Base-by-base conservation (phyloP, 345 rosid species). In the Aurinia saxatilis region DNA sequence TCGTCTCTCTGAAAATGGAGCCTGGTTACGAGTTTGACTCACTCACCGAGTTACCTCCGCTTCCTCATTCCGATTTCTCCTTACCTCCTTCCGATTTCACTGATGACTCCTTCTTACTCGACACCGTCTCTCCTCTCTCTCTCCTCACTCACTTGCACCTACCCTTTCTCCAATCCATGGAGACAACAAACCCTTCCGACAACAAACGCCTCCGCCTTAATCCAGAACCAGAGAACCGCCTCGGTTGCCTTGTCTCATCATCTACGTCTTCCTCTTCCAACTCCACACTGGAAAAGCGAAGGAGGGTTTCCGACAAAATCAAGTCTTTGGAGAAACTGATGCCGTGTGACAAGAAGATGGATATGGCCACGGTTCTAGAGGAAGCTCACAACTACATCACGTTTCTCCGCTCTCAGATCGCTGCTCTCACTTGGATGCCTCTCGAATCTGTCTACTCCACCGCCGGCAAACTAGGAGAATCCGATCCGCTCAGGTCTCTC, bases 301-400 rank as follows among this genome's bases (percentile, higher is more conserved):
- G 41, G 40, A 84, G 50, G 53, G 60, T 86, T 3, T 65, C 81
- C 1, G 82, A 81, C 15, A 82, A 68, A 68, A 75, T 73, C n/a
- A 79, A 77, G 37, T 53, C 67, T 11, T 33, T 89, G 40, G 82
- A 79, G 47, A 84, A 82, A 48, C 76, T 89, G 10, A 75, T 89
- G 84, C 93, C 86, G 2, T 71, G 79, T 80, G 77, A 79, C 25
- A 73, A 50, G 53, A 84, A 75, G 64, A 78, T 81, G 91, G 81
- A 76, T 59, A 70, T 56, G 0, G 78, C 78, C 0, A 74, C 73
- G 38, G 34, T 76, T 70, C 80, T 87, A 0, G 84, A 79, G 36
- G 88, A 90, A 75, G 80, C 88, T 7, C 51, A 60, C 42, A 84
- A 73, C 73, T 87, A 87, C 72, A 68, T 90, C 12, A 68, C 17